Base-by-base conservation (phyloP, 225 moss, liverwort and hornwort species). In the Marchantia paleacea region DNA sequence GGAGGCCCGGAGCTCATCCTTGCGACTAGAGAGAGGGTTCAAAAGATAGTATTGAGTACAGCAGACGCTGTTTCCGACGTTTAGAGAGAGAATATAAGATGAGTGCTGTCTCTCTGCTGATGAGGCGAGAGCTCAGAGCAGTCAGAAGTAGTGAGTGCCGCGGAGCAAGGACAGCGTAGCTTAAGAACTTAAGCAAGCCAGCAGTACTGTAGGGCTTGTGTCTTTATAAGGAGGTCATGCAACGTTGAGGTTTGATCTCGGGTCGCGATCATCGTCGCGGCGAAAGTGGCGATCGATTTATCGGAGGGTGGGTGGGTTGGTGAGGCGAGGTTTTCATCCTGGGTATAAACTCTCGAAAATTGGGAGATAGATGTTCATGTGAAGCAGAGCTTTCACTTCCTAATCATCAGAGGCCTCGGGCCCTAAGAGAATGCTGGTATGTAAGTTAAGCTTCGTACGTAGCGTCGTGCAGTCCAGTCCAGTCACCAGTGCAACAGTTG, bases 351-450 rank as follows among this genome's bases (percentile, higher is more conserved):
- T 58, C 4, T 58, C 18, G 7, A 58, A 58, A 0, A 20, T 16
- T 16, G 58, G 13, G 13, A 18, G 58, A 58, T 58, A 58, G 13
- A 58, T 58, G 10, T 58, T 58, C 5, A 19, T 7, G 58, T 24
- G 25, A 65, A 12, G 65, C 65, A 12, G 5, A 24, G 65, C 26
- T 65, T 65, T 24, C 65, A 65, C 65, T 25, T 65, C 11, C 65
- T 65, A 28, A 65, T 63, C 63, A 63, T 63, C 19, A 63, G 63
- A 63, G 63, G 3, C 25, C 65, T 65, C 7, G 65, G 24, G 25
- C 10, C 65, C 65, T 65, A 65, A 26, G 65, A 26, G 65, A 65
- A 65, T 65, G 65, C 65, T 63, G 65, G 65, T 14, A 58, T 58
- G 15, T 65, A 28, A 25, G 24, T 65, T 65, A 10, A 65, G 65